Evolutionary conservation across 169 alveolate genomes (phyloP), one percentile per base, ranked within the genome.

Genomic region (Besnoitia besnoiti): DNA sequence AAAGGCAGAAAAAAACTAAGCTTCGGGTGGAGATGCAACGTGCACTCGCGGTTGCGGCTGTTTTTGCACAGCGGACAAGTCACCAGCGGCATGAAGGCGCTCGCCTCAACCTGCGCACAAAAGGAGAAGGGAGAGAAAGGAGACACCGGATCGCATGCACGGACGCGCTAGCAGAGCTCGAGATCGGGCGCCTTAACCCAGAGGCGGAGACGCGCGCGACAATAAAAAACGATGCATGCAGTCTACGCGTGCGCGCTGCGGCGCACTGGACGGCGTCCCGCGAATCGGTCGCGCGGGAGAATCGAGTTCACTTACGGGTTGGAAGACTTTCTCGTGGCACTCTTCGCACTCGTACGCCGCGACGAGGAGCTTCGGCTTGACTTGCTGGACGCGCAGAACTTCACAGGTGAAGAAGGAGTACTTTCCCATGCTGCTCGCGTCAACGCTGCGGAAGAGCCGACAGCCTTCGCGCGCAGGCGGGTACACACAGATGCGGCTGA

Each of bases 311-410:
- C 94, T 50, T 37, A 90, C 94, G 5, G 94, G 91, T 37, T 82
- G 90, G 40, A 90, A 90, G 49, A 61, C 91, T 37, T 90, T 90
- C 76, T 90, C 91, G 30, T 90, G 90, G 90, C 94, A 90, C 27
- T 55, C 73, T 40, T 90, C 91, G 42, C 94, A 90, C 62, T 90
- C 94, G 90, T 90, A 90, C 40, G 94, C 94, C 21, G 94, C 94
- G 42, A 79, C 94, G 10, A 82, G 62, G 24, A 90, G 85, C 62
- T 84, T 59, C 30, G 94, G 94, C 40, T 79, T 76, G 30, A n/a
- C 46, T 33, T n/a, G 88, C n/a, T 80, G 84, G n/a, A 90, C 94
- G 47, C 88, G 88, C 3, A 77, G 50, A 35, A 90, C 91, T 61
- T 76, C 90, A 39, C 87, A 80, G n/a, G 88, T 19, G 82, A 89